Conservation (phyloP, 768 basidiomycete genomes). For the Ramaria rubella region DNA sequence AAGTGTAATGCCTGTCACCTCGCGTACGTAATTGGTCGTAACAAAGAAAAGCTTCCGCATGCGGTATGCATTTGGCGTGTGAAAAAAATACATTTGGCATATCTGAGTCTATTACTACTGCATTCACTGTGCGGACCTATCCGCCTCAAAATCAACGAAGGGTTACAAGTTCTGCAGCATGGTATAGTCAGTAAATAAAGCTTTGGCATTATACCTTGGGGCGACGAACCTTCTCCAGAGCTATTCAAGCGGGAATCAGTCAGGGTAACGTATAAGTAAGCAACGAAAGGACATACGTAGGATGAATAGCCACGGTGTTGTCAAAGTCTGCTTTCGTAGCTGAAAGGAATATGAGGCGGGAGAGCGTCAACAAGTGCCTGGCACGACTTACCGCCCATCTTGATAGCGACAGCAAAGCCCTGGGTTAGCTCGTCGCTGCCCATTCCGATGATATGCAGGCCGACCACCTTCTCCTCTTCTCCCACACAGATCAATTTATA, state of each 20-base stretch:
- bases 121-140: background rate
- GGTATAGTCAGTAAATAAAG: background rate
- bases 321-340: conserved; percentile 80
- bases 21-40: background rate
- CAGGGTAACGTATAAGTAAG: background rate
- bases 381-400: conserved; percentile 70
- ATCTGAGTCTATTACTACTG: background rate
- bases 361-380: background rate
- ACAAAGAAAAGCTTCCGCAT: background rate
- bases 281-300: conserved; percentile 49
- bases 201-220: background rate
- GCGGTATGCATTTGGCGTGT: background rate
- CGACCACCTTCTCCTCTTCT: conserved; percentile 92
- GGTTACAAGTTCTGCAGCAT: conserved; percentile 6
- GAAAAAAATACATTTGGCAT: background rate
- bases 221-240: conserved; percentile 12
- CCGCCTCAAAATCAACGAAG: background rate
- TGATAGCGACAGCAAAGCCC: conserved; percentile 95
- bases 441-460: conserved; percentile 84
- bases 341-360: conserved; percentile 5
- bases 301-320: conserved; percentile 88
- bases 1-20: too few relatives aligned
- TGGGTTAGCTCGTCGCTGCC: conserved; percentile 95
- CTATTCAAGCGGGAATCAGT: conserved; percentile 1
- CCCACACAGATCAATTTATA: conserved; percentile 89